Conservation (phyloP, 2,329 filamentous ascomycete species). For the Paecilomyces fulvus region DNA sequence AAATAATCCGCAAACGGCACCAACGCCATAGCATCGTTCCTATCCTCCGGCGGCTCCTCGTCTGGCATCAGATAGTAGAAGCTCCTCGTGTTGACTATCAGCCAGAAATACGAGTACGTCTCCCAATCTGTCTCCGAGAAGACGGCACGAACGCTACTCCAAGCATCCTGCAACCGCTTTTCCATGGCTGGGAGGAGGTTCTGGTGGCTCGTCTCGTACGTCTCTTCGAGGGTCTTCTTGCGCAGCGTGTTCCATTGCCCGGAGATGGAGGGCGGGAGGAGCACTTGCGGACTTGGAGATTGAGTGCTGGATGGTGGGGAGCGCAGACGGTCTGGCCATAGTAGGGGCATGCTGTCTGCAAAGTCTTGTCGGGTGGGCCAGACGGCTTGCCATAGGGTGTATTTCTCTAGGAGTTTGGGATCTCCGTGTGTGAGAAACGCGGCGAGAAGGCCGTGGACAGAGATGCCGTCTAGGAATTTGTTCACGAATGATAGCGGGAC, state of each 20-base stretch:
- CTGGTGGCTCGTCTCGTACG: conserved; percentile 26
- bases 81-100: conserved; percentile 52
- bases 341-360: conserved; percentile 46
- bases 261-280: conserved; percentile 30
- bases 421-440: conserved; percentile 51
- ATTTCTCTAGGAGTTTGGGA: conserved; percentile 39
- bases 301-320: conserved; percentile 28
- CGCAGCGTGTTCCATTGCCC: conserved; percentile 25
- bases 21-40: conserved; percentile 39
- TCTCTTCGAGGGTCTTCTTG: conserved; percentile 22
- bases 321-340: conserved; percentile 42
- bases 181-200: conserved; percentile 43
- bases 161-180: conserved; percentile 44
- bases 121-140: conserved; percentile 37
- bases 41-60: conserved; percentile 26
- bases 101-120: conserved; percentile 49
- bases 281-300: conserved; percentile 11
- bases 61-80: conserved; percentile 49
- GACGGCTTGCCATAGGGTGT: conserved; percentile 54
- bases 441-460: conserved; percentile 66
- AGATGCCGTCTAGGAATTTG: conserved; percentile 46
- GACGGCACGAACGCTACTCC: conserved; percentile 34
- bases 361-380: conserved; percentile 60
- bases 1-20: conserved; percentile 41
- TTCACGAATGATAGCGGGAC: conserved; percentile 47